Conservation (phyloP, 2,329 filamentous ascomycete genomes). For the Aspergillus quadricinctus region DNA sequence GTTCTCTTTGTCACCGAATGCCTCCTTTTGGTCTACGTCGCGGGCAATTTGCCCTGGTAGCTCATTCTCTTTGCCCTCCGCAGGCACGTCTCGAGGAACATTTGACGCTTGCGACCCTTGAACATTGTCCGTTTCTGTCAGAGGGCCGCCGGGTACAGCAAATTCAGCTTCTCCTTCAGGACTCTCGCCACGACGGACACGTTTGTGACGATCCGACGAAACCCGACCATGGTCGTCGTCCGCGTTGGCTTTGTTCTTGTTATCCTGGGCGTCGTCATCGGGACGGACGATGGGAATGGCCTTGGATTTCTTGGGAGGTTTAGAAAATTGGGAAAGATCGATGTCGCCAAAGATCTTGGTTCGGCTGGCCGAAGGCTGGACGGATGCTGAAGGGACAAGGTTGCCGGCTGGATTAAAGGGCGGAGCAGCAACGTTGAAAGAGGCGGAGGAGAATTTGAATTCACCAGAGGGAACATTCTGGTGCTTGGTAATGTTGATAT, state of each 20-base stretch:
- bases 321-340: slow-evolving; percentile 57
- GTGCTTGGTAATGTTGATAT: slow-evolving; percentile 11
- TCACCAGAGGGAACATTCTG: slow-evolving; percentile 19
- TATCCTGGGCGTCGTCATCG: slow-evolving; percentile 47
- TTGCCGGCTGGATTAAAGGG: slow-evolving; percentile 62
- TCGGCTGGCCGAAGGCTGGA: slow-evolving; percentile 15
- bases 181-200: slow-evolving; percentile 62
- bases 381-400: slow-evolving; percentile 21
- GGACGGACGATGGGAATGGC: slow-evolving; percentile 76
- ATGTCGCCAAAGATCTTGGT: slow-evolving; percentile 66
- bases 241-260: slow-evolving; percentile 33
- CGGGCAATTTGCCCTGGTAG: slow-evolving; percentile 38
- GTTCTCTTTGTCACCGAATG: slow-evolving; percentile 41
- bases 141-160: slow-evolving; percentile 48
- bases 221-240: slow-evolving; percentile 57
- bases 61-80: slow-evolving; percentile 35
- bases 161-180: slow-evolving; percentile 73
- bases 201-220: slow-evolving; percentile 70
- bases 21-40: slow-evolving; percentile 24
- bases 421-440: slow-evolving; percentile 72
- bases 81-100: slow-evolving; percentile 19
- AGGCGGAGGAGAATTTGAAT: slow-evolving; percentile 65
- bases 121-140: slow-evolving; percentile 28
- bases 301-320: slow-evolving; percentile 69
- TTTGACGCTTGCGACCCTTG: slow-evolving; percentile 22